phyloP scores from a whole-genome alignment of 768 basidiomycete species.

The Terana coerulea region DNA sequence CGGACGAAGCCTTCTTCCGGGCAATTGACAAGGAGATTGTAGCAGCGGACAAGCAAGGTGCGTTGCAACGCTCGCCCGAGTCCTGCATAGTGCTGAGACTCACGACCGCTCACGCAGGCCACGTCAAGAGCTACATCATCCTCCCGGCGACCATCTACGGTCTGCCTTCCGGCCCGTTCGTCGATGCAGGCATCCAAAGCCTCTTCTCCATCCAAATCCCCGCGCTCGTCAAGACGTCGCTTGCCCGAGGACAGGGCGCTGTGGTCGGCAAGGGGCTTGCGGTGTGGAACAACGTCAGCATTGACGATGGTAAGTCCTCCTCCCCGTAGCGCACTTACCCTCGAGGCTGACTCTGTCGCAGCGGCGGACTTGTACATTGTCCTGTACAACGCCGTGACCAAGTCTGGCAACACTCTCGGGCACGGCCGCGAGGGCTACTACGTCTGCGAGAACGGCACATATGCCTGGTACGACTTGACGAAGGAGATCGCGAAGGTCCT shows the following conservation, averaged over 20 bases:
- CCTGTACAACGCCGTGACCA: constrained; percentile 32
- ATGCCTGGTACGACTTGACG: constrained; percentile 27
- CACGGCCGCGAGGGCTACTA: constrained; percentile 31
- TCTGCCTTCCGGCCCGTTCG: constrained; percentile 41
- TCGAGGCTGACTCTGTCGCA: background rate
- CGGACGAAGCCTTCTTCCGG: constrained; percentile 42
- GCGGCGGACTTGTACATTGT: constrained; percentile 31
- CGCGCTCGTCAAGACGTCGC: constrained; percentile 35
- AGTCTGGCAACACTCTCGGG: constrained; percentile 16
- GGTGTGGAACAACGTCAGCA: constrained; percentile 54
- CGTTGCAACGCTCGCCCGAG: background rate
- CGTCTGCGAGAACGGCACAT: constrained; percentile 28
- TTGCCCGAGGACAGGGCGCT: constrained; percentile 46
- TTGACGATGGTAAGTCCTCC: constrained; percentile 42
- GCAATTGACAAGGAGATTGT: constrained; percentile 45
- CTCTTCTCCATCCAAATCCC: constrained; percentile 50
- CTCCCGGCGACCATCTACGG: constrained; percentile 58
- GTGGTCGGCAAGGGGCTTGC: constrained; percentile 56
- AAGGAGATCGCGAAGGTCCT: constrained; percentile 31
- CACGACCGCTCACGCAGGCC: constrained; percentile 45
- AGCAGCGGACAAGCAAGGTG: constrained; percentile 45
- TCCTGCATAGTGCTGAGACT: constrained; percentile 9
- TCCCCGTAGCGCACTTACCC: background rate
- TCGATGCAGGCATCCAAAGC: constrained; percentile 49
- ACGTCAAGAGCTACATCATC: constrained; percentile 48